Evolutionary conservation across 306 rosid genomes (phyloP), one percentile per base, ranked within the genome.

Genomic region (Ormosia semicastrata): DNA sequence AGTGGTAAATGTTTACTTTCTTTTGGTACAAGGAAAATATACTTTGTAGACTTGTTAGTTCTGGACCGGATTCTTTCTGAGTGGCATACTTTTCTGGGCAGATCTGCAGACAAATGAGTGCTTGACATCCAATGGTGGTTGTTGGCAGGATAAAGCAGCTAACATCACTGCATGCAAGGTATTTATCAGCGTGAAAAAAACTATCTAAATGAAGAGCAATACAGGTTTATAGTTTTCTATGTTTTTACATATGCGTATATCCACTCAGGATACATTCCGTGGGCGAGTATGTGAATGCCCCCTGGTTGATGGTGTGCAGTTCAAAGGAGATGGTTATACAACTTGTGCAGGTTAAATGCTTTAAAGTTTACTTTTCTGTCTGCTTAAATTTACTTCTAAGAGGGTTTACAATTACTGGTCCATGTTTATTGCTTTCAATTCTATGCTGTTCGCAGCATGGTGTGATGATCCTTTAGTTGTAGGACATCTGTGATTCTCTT

Each of bases 241-340:
- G 7, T 71, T 62, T 7, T 41, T 65, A 54, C 37, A 41, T 5
- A 44, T 72, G 73, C 64, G 46, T 46, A 83, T 82, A 13, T 83
- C 53, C 87, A 40, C 40, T 68, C 83, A 92, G 98, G 98, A 94
- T 86, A 94, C 98, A 29, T 94, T 94, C 69, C 97, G 98, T 65
- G 98, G 98, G 81, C 88, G 98, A 89, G 95, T 94, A 73, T 94
- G 98, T 73, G 94, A 90, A 83, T 94, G 98, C 89, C 98, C 98
- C 15, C 76, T 92, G 56, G 90, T 94, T 75, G 97, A 90, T 84
- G 98, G 98, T 77, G 95, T 94, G 81, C 93, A 92, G 79, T 94
- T 94, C 86, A 92, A 89, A 88, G 98, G 98, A 88, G 98, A 94
- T 78, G 98, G 98, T 74, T 94, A 94, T 67, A 90, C 95, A 5